Evolutionary conservation across 2,329 filamentous ascomycete species (phyloP).

Genomic region (Fusarium humuli): DNA sequence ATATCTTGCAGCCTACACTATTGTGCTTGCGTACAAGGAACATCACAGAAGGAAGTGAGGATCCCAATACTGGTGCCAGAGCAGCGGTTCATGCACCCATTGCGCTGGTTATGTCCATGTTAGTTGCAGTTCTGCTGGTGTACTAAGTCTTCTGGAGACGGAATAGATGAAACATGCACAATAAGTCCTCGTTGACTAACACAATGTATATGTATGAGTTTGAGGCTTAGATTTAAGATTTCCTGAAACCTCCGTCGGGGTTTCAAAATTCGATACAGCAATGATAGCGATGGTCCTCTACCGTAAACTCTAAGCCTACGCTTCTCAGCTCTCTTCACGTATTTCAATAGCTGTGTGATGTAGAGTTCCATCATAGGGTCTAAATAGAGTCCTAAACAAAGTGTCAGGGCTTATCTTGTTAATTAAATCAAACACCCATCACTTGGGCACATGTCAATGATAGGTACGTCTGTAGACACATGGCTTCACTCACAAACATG

Average conservation of each 20-base stretch:
- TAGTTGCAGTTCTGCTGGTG: not conserved
- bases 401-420: not conserved
- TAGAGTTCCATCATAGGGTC: not conserved
- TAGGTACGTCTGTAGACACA: not conserved
- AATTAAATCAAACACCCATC: not conserved
- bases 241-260: not conserved
- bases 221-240: not conserved
- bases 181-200: not conserved
- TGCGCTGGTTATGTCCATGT: not conserved
- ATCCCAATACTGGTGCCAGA: slow-evolving; percentile 17
- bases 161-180: not conserved
- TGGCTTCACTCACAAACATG: not conserved
- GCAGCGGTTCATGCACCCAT: not conserved
- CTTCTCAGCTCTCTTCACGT: not conserved
- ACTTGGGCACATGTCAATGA: not conserved
- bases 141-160: not conserved
- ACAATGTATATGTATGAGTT: not conserved
- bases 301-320: not conserved
- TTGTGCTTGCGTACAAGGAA: slow-evolving; percentile 25
- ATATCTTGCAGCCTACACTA: slow-evolving; percentile 17
- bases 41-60: slow-evolving; percentile 16
- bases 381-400: not conserved
- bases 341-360: not conserved
- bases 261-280: not conserved
- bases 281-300: not conserved